Evolutionary conservation across 2,329 filamentous ascomycete species (phyloP).

Genomic region (Aspergillus clavatus): DNA sequence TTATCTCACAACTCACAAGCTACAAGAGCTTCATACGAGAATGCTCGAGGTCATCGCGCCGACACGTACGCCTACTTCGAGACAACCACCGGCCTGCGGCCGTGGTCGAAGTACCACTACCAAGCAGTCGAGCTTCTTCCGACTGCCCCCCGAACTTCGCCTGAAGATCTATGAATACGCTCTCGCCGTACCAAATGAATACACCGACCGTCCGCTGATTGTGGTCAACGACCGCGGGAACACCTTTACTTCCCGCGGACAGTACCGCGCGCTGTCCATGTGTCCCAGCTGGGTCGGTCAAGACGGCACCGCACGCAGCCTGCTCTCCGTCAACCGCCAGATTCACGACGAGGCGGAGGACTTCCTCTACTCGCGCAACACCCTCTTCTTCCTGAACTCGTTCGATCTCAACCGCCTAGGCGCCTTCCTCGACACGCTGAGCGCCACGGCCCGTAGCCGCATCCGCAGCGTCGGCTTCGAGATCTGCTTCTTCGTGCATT

Average conservation of each 20-base stretch:
- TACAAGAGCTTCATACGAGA: neutral
- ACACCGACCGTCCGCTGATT: constrained; percentile 30
- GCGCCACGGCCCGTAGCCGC: constrained; percentile 24
- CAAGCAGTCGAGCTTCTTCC: constrained; percentile 19
- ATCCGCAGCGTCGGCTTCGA: constrained; percentile 36
- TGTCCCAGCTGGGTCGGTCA: constrained; percentile 32
- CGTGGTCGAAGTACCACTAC: neutral
- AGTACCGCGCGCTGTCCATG: constrained; percentile 30
- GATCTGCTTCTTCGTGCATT: constrained; percentile 34
- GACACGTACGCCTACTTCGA: neutral
- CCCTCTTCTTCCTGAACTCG: constrained; percentile 34
- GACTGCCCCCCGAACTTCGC: constrained; percentile 28
- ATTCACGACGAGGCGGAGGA: constrained; percentile 35
- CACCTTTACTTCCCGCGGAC: constrained; percentile 27
- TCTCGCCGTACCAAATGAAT: constrained; percentile 28
- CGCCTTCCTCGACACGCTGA: constrained; percentile 31
- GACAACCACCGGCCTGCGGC: neutral
- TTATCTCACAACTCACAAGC: too few species aligned
- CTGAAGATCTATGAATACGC: constrained; percentile 34
- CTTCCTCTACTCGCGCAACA: constrained; percentile 31
- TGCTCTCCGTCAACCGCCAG: constrained; percentile 30
- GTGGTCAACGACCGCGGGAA: constrained; percentile 31
- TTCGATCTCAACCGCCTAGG: constrained; percentile 29
- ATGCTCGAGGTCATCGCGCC: neutral
- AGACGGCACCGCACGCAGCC: constrained; percentile 27